Evolutionary conservation across 345 rosid genomes (phyloP).

Genomic region (Salix udensis): DNA sequence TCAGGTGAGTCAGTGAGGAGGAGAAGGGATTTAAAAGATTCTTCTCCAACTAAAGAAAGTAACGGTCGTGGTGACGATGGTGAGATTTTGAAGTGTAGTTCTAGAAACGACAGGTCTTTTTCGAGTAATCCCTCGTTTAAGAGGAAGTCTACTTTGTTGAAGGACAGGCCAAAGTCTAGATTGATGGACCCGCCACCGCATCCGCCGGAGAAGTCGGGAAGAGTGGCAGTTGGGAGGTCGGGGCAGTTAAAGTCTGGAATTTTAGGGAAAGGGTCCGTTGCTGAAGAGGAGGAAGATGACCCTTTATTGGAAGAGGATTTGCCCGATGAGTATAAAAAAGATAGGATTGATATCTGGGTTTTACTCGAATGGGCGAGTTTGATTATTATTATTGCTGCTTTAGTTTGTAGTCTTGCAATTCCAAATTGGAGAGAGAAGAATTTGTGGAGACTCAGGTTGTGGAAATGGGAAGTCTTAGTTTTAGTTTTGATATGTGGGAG

Average conservation of each 20-base stretch:
- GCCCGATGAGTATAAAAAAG: slow-evolving; percentile 16
- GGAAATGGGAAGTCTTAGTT: slow-evolving; percentile 29
- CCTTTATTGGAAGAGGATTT: slow-evolving; percentile 27
- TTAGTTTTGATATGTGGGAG: slow-evolving; percentile 29
- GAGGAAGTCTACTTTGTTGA: slow-evolving; percentile 21
- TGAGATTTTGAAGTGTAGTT: slow-evolving; percentile 26
- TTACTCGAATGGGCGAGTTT: slow-evolving; percentile 29
- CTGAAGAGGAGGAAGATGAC: slow-evolving; percentile 32
- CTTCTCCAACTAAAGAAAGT: slow-evolving; percentile 19
- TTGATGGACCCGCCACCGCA: slow-evolving; percentile 24
- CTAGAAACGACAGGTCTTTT: slow-evolving; percentile 11
- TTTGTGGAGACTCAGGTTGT: slow-evolving; percentile 20
- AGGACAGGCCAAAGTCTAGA: slow-evolving; percentile 28
- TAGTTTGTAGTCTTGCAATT: slow-evolving; percentile 21
- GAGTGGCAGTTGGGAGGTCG: slow-evolving; percentile 16
- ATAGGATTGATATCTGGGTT: slow-evolving; percentile 20
- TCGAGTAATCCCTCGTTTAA: slow-evolving; percentile 16
- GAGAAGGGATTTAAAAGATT: slow-evolving; percentile 19
- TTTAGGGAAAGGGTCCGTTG: slow-evolving; percentile 15
- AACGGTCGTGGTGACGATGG: slow-evolving; percentile 3
- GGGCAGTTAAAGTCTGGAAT: slow-evolving; percentile 32
- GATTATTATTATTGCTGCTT: slow-evolving; percentile 23
- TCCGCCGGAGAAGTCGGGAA: slow-evolving; percentile 19
- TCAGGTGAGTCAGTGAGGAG: slow-evolving; percentile 19
- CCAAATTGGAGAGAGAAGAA: slow-evolving; percentile 2